Conservation (phyloP, 2,329 filamentous ascomycete genomes). For the Alternaria panax region DNA sequence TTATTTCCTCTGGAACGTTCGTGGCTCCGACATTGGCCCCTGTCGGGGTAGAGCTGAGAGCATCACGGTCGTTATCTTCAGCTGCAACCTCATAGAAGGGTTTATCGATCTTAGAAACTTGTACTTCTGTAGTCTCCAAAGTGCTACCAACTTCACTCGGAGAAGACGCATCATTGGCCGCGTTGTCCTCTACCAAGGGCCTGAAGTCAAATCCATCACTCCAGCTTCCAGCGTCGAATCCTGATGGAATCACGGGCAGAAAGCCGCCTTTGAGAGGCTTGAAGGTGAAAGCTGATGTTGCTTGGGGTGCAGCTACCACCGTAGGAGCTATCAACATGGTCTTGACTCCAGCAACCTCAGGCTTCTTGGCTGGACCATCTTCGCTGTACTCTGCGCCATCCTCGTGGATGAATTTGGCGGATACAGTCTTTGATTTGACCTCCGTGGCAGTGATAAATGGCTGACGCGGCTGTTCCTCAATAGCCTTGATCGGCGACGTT, state of each 20-base stretch:
- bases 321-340: background rate
- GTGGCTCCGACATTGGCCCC: background rate
- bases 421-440: background rate
- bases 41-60: background rate
- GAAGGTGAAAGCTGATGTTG: background rate
- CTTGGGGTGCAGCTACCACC: background rate
- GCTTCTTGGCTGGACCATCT: background rate
- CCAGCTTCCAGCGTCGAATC: background rate
- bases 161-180: background rate
- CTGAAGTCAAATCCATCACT: background rate
- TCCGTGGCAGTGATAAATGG: background rate
- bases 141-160: too few species aligned
- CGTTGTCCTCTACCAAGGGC: background rate
- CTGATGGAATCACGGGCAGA: background rate
- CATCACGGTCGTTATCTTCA: background rate
- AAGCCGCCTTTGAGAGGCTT: background rate
- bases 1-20: background rate
- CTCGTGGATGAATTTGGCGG: background rate
- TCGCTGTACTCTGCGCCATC: too few species aligned
- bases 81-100: background rate
- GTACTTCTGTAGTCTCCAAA: background rate
- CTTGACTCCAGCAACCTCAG: background rate
- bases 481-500: too few species aligned
- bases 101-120: background rate
- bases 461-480: background rate